These are phyloP conservation scores for Daedaleopsis sinensis DNA, from an alignment of 768 basidiomycete genomes.

Conservation along the genomic window DNA sequence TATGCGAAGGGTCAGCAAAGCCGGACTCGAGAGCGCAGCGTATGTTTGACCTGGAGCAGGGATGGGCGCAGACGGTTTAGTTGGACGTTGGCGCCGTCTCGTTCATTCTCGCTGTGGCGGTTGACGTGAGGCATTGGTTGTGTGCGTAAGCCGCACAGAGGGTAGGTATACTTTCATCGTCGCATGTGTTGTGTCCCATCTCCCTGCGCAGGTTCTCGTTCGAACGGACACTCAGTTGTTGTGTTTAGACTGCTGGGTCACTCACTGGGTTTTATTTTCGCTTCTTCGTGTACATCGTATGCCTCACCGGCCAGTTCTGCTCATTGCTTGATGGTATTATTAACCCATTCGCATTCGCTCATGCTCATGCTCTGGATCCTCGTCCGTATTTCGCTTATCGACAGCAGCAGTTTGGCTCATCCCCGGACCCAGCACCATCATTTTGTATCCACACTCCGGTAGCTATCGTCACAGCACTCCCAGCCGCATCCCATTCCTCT, in stretches of 20 bases:
- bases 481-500: too few relatives aligned
- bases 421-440: too few relatives aligned
- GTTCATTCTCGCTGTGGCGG: not conserved
- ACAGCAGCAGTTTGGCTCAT: too few relatives aligned
- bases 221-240: too few relatives aligned
- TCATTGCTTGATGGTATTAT: slow-evolving; percentile 9
- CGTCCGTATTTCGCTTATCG: not conserved
- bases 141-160: too few relatives aligned
- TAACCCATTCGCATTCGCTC: slow-evolving; percentile 9
- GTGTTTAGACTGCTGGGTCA: too few relatives aligned
- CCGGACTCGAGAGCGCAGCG: slow-evolving; percentile 75
- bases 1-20: slow-evolving; percentile 88
- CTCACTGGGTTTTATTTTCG: not conserved
- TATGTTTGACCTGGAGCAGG: slow-evolving; percentile 17
- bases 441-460: too few relatives aligned
- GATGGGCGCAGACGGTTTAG: not conserved
- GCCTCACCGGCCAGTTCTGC: not conserved
- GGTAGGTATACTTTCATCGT: not conserved
- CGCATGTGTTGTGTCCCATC: not conserved
- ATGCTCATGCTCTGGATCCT: not conserved
- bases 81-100: not conserved
- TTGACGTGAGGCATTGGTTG: not conserved
- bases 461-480: too few relatives aligned
- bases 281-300: not conserved
- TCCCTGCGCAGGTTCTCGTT: too few relatives aligned